Base-by-base conservation (phyloP, 192 early-diverging fungal species). In the Backusella circina region DNA sequence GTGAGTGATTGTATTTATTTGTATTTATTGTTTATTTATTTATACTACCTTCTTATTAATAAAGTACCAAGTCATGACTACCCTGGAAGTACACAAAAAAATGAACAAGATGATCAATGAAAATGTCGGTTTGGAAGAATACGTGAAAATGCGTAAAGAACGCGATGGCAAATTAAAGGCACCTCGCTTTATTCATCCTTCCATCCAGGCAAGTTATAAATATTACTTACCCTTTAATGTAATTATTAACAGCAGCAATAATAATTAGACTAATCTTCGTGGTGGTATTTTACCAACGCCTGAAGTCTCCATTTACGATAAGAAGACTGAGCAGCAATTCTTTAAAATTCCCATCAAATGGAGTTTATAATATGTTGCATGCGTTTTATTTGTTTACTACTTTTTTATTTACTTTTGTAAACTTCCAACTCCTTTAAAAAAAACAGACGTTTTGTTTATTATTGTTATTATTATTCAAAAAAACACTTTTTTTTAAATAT, bases 291-390 rank as follows among this genome's bases (percentile, higher is more conserved):
- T 76, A 68, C 66, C 71, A 36, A 50, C n/a, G 16, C 47, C 67
- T 38, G 67, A 73, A 15, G 18, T 65, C 28, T 47, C 68, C 12
- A 18, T 57, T 7, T 9, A 73, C 70, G 38, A 35, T 18, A 41
- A 47, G 5, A 37, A 44, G 33, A 50, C 65, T 44, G 77, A 66
- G 2, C 47, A 67, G 32, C 67, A 23, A 28, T 79, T 71, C 32
- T 79, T 79, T 35, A 79, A 79, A 39, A 70, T 79, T 26, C 77
- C 77, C 44, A 73, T 79, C 39, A 64, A 73, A 51, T 79, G 73
- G 67, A 33, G 54, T 57, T 26, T 23, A 0, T 57, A 57, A 57
- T 26, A 23, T 57, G 9, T 57, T 57, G 21, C 54, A 57, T 57
- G 10, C 54, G 54, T 57, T 57, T 57, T 57, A 12, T 57, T 57